Evolutionary conservation across 2,329 filamentous ascomycete genomes (phyloP).

Genomic region (Cercospora nicotianae): DNA sequence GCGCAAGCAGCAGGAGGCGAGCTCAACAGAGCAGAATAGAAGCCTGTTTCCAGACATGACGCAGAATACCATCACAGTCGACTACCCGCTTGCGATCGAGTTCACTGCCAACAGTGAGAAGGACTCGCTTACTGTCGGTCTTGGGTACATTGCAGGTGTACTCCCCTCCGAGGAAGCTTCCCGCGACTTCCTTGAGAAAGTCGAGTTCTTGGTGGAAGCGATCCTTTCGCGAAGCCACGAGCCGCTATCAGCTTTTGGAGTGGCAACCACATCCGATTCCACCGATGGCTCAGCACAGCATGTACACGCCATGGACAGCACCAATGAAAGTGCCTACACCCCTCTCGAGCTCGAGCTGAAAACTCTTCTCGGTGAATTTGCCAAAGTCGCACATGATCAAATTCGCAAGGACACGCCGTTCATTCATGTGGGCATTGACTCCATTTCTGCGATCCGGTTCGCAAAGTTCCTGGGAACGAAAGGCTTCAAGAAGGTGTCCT

Average conservation of each 20-base stretch:
- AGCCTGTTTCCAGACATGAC: slow-evolving; percentile 6
- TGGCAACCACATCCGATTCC: not conserved
- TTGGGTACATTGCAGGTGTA: slow-evolving; percentile 14
- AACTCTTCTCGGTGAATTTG: slow-evolving; percentile 10
- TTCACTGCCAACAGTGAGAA: slow-evolving; percentile 13
- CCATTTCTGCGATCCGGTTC: slow-evolving; percentile 22
- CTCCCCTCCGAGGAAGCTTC: slow-evolving; percentile 2
- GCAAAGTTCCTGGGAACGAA: slow-evolving; percentile 15
- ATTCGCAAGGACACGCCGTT: slow-evolving; percentile 21
- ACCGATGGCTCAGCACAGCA: not conserved
- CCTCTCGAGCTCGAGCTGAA: slow-evolving; percentile 13
- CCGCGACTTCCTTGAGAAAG: slow-evolving; percentile 13
- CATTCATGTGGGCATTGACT: slow-evolving; percentile 22
- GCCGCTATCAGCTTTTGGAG: not conserved
- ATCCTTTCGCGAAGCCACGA: slow-evolving; percentile 9
- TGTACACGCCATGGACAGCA: not conserved
- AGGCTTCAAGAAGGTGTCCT: slow-evolving; percentile 19
- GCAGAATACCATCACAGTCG: slow-evolving; percentile 15
- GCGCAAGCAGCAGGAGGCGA: not conserved
- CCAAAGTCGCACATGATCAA: slow-evolving; percentile 2
- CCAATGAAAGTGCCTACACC: slow-evolving; percentile 7
- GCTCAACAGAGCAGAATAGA: not conserved
- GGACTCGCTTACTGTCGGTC: slow-evolving; percentile 17
- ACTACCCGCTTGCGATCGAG: slow-evolving; percentile 22
- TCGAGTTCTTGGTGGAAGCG: slow-evolving; percentile 18